phyloP scores from a whole-genome alignment of 805 yeast species.

The Cyberlindnera americana region DNA sequence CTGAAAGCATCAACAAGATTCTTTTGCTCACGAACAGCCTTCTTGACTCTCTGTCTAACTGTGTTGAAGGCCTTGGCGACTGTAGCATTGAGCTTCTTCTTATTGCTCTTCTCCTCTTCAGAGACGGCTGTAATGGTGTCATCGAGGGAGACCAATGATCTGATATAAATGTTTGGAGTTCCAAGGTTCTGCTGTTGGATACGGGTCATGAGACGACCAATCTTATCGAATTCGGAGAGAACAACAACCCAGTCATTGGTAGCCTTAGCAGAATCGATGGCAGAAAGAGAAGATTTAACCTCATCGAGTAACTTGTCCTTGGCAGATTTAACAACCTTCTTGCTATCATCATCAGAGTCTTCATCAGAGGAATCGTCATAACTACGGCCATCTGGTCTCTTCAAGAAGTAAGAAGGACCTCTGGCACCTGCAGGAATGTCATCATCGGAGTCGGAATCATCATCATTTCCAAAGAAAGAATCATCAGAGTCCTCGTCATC shows the following conservation, averaged over 20 bases:
- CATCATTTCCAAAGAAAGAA: slow-evolving; percentile 35
- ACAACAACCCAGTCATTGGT: slow-evolving; percentile 78
- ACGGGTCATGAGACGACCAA: slow-evolving; percentile 61
- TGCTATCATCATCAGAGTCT: slow-evolving; percentile 64
- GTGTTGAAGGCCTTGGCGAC: slow-evolving; percentile 86
- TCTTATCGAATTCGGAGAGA: slow-evolving; percentile 72
- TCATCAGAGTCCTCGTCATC: slow-evolving; percentile 20
- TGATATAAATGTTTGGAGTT: slow-evolving; percentile 69
- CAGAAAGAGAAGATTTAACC: slow-evolving; percentile 60
- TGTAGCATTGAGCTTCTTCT: slow-evolving; percentile 75
- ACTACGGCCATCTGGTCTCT: slow-evolving; percentile 31
- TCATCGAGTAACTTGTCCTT: slow-evolving; percentile 91
- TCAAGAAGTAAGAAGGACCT: slow-evolving; percentile 44
- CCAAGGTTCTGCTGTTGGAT: slow-evolving; percentile 73
- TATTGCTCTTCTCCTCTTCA: slow-evolving; percentile 39
- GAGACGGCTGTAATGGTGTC: slow-evolving; percentile 54
- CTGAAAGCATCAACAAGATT: slow-evolving; percentile 55
- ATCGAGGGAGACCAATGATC: slow-evolving; percentile 68
- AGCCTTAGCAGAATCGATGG: slow-evolving; percentile 65
- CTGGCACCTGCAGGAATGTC: slow-evolving; percentile 40
- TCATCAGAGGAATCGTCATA: slow-evolving; percentile 38
- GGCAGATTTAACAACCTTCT: slow-evolving; percentile 87
- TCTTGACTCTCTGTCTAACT: slow-evolving; percentile 82
- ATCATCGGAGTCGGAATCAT: slow-evolving; percentile 38
- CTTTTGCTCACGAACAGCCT: slow-evolving; percentile 68